These are phyloP conservation scores for Dendrobium officinale DNA, from an alignment of 106 monocot species.

Conservation along the genomic window DNA sequence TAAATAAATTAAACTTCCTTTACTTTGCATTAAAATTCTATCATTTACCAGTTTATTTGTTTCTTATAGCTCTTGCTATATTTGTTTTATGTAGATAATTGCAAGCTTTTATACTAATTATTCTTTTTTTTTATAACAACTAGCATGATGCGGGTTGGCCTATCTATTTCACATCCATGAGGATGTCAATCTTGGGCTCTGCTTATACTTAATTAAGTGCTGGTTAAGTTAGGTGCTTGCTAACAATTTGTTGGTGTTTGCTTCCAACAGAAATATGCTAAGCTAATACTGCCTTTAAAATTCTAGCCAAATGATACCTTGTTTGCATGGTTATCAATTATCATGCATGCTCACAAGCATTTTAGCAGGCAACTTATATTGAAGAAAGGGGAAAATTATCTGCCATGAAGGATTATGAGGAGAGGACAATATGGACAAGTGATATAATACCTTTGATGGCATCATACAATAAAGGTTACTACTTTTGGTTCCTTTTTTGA, in stretches of 20 bases:
- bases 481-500: slow-evolving; percentile 1
- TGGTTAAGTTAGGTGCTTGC: neutral
- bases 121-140: neutral
- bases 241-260: neutral
- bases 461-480: slow-evolving; percentile 74
- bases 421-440: slow-evolving; percentile 80
- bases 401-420: slow-evolving; percentile 89
- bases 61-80: neutral
- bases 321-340: neutral
- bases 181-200: neutral
- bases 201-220: neutral
- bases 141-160: neutral
- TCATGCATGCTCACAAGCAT: neutral
- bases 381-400: slow-evolving; percentile 72
- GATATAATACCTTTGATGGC: slow-evolving; percentile 73
- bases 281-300: neutral
- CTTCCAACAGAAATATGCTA: neutral
- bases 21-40: neutral
- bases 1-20: neutral
- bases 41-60: neutral
- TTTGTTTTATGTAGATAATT: neutral
- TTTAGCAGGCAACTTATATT: slow-evolving; percentile 53
- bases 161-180: neutral
- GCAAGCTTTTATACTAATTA: neutral
- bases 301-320: neutral